phyloP scores from a whole-genome alignment of 2,329 filamentous ascomycete genomes.

The Alternaria metachromatica region DNA sequence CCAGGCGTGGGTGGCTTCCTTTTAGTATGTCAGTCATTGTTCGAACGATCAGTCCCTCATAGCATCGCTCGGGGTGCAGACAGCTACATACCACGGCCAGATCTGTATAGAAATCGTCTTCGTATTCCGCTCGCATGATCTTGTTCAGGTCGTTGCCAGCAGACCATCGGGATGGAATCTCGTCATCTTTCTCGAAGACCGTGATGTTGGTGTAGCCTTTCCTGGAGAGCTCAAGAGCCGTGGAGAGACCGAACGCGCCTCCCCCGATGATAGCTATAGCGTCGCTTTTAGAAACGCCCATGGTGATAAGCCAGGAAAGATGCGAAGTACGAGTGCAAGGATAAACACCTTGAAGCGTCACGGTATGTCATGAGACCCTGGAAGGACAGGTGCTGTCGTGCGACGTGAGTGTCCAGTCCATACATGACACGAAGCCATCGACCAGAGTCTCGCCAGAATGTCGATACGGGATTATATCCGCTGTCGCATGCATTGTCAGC shows the following conservation, averaged over 20 bases:
- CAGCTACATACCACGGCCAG: slow-evolving; percentile 56
- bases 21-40: not conserved
- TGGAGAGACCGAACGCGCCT: slow-evolving; percentile 42
- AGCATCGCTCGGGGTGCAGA: not conserved
- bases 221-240: slow-evolving; percentile 38
- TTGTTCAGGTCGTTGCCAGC: slow-evolving; percentile 68
- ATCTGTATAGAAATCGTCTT: slow-evolving; percentile 63
- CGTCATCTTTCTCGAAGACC: slow-evolving; percentile 40
- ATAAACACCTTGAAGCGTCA: not conserved
- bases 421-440: not conserved
- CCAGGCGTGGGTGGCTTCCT: slow-evolving; percentile 63
- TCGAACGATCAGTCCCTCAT: not conserved
- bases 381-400: not conserved
- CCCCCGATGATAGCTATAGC: slow-evolving; percentile 38
- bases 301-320: not conserved
- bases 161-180: slow-evolving; percentile 59
- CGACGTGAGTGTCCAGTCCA: not conserved
- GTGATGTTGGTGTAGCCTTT: slow-evolving; percentile 39
- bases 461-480: not conserved
- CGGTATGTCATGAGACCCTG: not conserved
- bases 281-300: slow-evolving; percentile 29
- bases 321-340: not conserved
- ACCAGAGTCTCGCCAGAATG: not conserved
- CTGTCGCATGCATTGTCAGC: not conserved
- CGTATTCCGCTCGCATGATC: slow-evolving; percentile 66